A percentile compares a stretch with the other conserved stretches of the same genome.
Conservation (phyloP, 352 stramenopile species). For the Phytophthora fragariaefolia region DNA sequence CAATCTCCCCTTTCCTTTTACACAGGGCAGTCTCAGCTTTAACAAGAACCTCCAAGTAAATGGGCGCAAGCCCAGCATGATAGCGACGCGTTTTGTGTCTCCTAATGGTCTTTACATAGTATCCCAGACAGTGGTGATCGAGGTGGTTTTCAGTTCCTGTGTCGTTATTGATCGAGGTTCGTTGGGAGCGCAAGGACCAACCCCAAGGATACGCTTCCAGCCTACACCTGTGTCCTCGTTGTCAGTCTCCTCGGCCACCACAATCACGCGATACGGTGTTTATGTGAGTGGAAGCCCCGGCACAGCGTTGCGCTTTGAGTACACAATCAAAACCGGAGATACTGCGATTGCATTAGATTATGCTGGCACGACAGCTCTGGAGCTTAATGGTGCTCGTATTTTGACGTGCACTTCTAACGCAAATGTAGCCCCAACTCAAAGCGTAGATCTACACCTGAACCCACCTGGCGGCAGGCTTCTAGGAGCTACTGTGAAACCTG, state of each 20-base stretch:
- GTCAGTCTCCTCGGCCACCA: conserved; percentile 24
- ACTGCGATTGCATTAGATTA: conserved; percentile 74
- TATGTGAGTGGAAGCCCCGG: conserved; percentile 67
- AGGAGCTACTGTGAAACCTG: conserved; percentile 44
- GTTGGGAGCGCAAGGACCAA: conserved; percentile 30
- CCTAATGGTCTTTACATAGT: conserved; percentile 69
- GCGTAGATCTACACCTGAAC: conserved; percentile 79
- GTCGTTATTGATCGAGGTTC: conserved; percentile 53
- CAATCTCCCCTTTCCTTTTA: conserved; percentile 71
- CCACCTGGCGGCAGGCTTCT: conserved; percentile 66
- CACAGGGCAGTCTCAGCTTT: conserved; percentile 68
- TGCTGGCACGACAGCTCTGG: conserved; percentile 54
- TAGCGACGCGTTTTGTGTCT: conserved; percentile 57
- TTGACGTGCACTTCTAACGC: conserved; percentile 61
- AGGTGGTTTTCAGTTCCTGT: conserved; percentile 73
- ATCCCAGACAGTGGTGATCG: conserved; percentile 61
- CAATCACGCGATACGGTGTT: conserved; percentile 62
- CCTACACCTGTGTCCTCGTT: conserved; percentile 46
- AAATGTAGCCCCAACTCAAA: conserved; percentile 47
- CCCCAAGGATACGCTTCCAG: conserved; percentile 62
- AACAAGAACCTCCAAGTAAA: conserved; percentile 77
- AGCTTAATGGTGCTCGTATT: conserved; percentile 73
- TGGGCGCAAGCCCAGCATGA: conserved; percentile 68
- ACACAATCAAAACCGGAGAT: conserved; percentile 77
- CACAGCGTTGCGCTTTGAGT: conserved; percentile 70